A percentile compares a stretch with the other conserved stretches of the same genome.
Evolutionary conservation across 345 rosid species (phyloP).

Genomic region (Eucalyptus erythrocorys): DNA sequence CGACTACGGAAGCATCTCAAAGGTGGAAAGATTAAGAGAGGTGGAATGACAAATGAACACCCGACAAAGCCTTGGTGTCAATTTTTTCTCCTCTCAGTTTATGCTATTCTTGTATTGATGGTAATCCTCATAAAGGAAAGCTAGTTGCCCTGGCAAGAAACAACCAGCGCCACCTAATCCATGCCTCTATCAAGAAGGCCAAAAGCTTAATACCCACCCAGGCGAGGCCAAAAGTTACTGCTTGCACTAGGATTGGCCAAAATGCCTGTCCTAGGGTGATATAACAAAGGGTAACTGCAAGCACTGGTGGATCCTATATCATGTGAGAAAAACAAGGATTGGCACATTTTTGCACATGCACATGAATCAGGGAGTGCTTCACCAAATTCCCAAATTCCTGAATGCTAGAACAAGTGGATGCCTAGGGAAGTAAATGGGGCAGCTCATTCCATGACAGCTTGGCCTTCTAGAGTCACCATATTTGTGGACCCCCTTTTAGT

Average conservation of each 20-base stretch:
- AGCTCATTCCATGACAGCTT: not conserved
- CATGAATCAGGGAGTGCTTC: not conserved
- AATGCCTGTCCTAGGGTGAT: not conserved
- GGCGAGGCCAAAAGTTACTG: not conserved
- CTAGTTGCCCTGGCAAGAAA: not conserved
- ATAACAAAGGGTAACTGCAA: not conserved
- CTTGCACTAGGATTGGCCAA: not conserved
- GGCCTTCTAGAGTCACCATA: not conserved
- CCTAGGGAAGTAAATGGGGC: not conserved
- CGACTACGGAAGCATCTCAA: not conserved
- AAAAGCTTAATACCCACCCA: not conserved
- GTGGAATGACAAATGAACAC: not conserved
- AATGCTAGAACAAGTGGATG: not conserved
- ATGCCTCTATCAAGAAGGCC: not conserved
- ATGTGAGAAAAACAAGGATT: not conserved
- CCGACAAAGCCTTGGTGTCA: not conserved
- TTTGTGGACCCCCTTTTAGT: not conserved
- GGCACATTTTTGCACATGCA: not conserved
- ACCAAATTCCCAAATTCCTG: not conserved
- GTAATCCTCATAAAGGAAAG: not conserved
- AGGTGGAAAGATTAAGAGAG: not conserved
- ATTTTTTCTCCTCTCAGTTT: not conserved
- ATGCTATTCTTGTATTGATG: not conserved
- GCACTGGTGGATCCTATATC: not conserved
- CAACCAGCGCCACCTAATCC: not conserved